Percentiles rank a stretch among this genome's conserved stretches.
Conservation (phyloP, 345 rosid species). For the Populus davidiana region DNA sequence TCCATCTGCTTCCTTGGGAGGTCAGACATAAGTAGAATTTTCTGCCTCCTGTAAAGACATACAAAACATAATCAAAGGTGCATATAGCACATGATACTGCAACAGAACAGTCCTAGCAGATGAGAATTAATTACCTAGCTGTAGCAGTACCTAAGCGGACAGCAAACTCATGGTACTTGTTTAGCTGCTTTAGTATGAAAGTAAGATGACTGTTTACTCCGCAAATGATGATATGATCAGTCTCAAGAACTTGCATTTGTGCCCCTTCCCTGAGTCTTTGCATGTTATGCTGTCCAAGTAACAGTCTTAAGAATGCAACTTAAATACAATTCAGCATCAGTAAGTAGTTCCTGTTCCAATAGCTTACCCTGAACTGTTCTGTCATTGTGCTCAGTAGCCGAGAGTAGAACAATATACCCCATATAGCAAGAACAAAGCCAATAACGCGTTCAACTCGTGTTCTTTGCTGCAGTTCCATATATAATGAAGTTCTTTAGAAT, state of each 20-base stretch:
- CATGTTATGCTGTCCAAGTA: conserved; percentile 69
- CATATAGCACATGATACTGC: neutral
- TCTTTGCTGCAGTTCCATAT: conserved; percentile 72
- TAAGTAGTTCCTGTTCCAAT: conserved; percentile 14
- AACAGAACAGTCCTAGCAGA: conserved; percentile 2
- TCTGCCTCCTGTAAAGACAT: conserved; percentile 66
- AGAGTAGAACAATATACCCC: conserved; percentile 94
- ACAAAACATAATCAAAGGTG: conserved; percentile 6
- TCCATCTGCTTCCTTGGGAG: conserved; percentile 96
- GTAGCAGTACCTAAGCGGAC: conserved; percentile 93
- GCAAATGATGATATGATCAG: conserved; percentile 87
- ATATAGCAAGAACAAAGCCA: conserved; percentile 82
- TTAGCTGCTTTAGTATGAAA: conserved; percentile 83
- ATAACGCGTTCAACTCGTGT: conserved; percentile 77
- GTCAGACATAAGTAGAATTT: conserved; percentile 93
- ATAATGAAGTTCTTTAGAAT: conserved; percentile 27
- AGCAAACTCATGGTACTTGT: conserved; percentile 83
- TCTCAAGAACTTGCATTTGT: conserved; percentile 86
- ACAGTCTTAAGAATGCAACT: conserved; percentile 20
- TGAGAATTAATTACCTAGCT: conserved; percentile 57
- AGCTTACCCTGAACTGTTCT: conserved; percentile 82
- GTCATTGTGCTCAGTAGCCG: conserved; percentile 97
- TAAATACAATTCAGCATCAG: conserved; percentile 9
- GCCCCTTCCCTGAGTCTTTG: conserved; percentile 94
- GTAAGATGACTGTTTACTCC: conserved; percentile 77